Conservation (phyloP, 2,329 filamentous ascomycete genomes). For the Trematosphaeria pertusa region DNA sequence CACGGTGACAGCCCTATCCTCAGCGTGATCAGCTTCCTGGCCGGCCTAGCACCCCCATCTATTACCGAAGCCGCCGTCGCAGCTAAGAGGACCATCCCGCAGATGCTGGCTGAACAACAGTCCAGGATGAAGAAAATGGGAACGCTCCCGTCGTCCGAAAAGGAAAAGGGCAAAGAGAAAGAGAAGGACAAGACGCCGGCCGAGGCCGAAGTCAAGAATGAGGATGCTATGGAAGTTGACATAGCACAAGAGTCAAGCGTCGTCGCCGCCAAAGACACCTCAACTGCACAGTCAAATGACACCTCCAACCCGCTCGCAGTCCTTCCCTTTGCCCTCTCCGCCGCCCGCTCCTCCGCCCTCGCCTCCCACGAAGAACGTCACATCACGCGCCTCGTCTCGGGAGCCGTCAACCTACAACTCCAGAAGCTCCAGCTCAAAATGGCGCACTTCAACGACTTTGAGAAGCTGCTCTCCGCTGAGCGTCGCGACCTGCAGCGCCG, state of each 20-base stretch:
- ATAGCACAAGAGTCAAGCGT: slow-evolving; percentile 53
- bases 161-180: slow-evolving; percentile 65
- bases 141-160: slow-evolving; percentile 46
- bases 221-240: slow-evolving; percentile 68
- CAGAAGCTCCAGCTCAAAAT: slow-evolving; percentile 96
- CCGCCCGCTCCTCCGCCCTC: slow-evolving; percentile 83
- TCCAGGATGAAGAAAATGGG: slow-evolving; percentile 74
- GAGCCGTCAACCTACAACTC: slow-evolving; percentile 90
- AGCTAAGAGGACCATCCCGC: slow-evolving; percentile 84
- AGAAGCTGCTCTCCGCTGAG: slow-evolving; percentile 88
- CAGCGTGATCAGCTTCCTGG: slow-evolving; percentile 93
- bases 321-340: slow-evolving; percentile 84
- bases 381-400: slow-evolving; percentile 91
- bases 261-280: slow-evolving; percentile 30
- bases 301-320: slow-evolving; percentile 64
- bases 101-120: slow-evolving; percentile 81
- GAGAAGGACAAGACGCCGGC: slow-evolving; percentile 60
- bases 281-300: slow-evolving; percentile 14
- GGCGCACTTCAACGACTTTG: slow-evolving; percentile 95
- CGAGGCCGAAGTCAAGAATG: slow-evolving; percentile 59
- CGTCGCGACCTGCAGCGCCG: slow-evolving; percentile 90
- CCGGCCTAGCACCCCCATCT: slow-evolving; percentile 85
- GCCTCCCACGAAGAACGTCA: slow-evolving; percentile 97
- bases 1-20: slow-evolving; percentile 96
- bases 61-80: slow-evolving; percentile 80